Evolutionary conservation across 495 filamentous ascomycete species (phyloP).

Genomic region (Hypoxylon fuscum): DNA sequence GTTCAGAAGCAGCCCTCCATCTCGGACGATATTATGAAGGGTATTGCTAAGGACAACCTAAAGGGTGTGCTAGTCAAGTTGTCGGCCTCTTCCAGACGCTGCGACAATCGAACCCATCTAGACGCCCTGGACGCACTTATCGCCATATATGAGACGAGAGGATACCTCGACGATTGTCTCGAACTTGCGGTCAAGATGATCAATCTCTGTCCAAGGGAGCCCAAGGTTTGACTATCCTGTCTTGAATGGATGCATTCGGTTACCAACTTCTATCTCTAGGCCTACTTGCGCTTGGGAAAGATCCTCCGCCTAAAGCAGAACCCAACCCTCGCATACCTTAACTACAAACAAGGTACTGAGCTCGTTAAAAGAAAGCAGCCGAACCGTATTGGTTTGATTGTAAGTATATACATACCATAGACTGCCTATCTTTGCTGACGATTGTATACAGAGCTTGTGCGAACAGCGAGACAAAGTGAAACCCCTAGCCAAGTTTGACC

Average conservation of each 20-base stretch:
- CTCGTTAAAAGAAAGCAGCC: conserved; percentile 37
- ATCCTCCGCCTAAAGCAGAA: conserved; percentile 20
- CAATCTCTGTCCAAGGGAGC: conserved; percentile 34
- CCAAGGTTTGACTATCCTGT: conserved; percentile 15
- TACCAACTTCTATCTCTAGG: conserved; percentile 18
- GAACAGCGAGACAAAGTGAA: conserved; percentile 30
- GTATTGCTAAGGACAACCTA: conserved; percentile 8
- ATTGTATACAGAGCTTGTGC: conserved; percentile 12
- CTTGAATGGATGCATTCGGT: background rate
- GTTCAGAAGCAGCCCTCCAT: conserved; percentile 12
- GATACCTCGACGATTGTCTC: conserved; percentile 11
- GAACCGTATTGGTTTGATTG: conserved; percentile 24
- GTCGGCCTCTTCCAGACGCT: conserved; percentile 9
- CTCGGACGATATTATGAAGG: conserved; percentile 15
- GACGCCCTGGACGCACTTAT: conserved; percentile 26
- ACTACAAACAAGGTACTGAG: conserved; percentile 40
- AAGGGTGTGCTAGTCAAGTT: conserved; percentile 11
- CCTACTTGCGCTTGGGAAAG: conserved; percentile 32
- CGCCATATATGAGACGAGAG: conserved; percentile 19
- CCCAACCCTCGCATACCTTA: conserved; percentile 22
- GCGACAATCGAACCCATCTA: conserved; percentile 18
- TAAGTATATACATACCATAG: conserved; percentile 10
- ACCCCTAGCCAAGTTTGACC: conserved; percentile 47
- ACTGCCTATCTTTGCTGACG: background rate
- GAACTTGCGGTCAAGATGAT: conserved; percentile 24